Base-by-base conservation (phyloP, 2,329 filamentous ascomycete genomes). In the Alternaria ventricosa region DNA sequence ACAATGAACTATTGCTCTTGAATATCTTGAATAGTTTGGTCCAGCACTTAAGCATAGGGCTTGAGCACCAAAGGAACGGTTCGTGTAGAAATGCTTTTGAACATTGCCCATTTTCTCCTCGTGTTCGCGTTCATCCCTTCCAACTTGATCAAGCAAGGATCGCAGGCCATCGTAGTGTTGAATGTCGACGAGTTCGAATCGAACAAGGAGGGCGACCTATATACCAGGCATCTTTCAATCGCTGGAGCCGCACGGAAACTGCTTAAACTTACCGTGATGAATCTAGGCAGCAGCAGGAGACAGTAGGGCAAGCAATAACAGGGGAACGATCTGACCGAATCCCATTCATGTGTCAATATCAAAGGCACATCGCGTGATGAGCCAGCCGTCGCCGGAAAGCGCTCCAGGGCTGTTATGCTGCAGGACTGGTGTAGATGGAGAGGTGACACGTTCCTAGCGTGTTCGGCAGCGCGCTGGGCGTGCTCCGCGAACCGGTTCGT, bases 251-350 rank as follows among this genome's bases (percentile, higher is more conserved):
- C 2, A 43, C 27, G 25, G 20, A 11, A 6, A n/a, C 25, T 1
- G 13, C 15, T n/a, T 9, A 0, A 23, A 45, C 53, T 6, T 4
- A 55, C 41, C 25, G 23, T 44, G 12, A 18, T 45, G n/a, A 8
- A 45, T 44, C 23, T 55, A 41, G 6, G 53, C 41, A 20, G 12
- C 69, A 8, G 65, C 65, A 7, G 64, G 53, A 12, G 63, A 58
- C n/a, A 64, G 67, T 10, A 71, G 54, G 7, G 59, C 41, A n/a
- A 69, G 50, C 4, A 66, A 53, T 13, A 66, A 46, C 8, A 71
- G 8, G 6, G 69, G 54, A 9, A 56, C 67, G 4, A 71, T 69
- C 46, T 71, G 66, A 10, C 67, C 64, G 46, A 71, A 63, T 2
- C 64, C 60, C 64, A 70, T 69, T 6, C 12, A 53, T 5, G 60